Percentiles rank a stretch among this genome's conserved stretches.
phyloP scores from a whole-genome alignment of 1,284 basidiomycete genomes.

The Afroboletus lepidellus region DNA sequence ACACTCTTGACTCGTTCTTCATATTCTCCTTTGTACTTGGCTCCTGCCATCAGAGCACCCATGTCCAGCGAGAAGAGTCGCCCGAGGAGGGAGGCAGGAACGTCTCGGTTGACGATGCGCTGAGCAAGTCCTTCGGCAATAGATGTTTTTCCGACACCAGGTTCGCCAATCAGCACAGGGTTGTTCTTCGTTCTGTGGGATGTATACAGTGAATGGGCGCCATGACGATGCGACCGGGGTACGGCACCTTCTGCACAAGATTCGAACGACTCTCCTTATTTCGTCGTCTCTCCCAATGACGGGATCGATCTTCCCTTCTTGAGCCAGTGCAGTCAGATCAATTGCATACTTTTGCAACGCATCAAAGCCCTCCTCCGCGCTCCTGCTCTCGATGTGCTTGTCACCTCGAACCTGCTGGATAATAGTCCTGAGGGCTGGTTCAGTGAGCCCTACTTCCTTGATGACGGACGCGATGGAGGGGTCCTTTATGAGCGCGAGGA shows the following conservation, averaged over 20 bases:
- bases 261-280: conserved; percentile 70
- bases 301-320: conserved; percentile 91
- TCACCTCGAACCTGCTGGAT: conserved; percentile 82
- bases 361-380: conserved; percentile 86
- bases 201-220: conserved; percentile 14
- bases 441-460: conserved; percentile 74
- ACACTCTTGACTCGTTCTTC: conserved; percentile 96
- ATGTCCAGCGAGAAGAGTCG: conserved; percentile 89
- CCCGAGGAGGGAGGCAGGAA: conserved; percentile 83
- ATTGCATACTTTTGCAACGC: conserved; percentile 81
- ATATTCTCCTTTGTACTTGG: conserved; percentile 96
- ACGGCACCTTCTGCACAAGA: conserved; percentile 68
- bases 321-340: conserved; percentile 85
- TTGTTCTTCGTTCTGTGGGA: conserved; percentile 81
- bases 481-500: conserved; percentile 71
- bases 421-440: conserved; percentile 74
- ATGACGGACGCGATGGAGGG: conserved; percentile 61
- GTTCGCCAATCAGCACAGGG: conserved; percentile 90
- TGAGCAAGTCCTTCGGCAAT: conserved; percentile 97
- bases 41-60: conserved; percentile 95
- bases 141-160: conserved; percentile 91
- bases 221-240: not conserved
- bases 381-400: conserved; percentile 76
- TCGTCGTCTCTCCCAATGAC: conserved; percentile 91
- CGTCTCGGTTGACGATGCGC: conserved; percentile 92